Base-by-base conservation (phyloP, 768 basidiomycete genomes). In the Boletus speciosus region DNA sequence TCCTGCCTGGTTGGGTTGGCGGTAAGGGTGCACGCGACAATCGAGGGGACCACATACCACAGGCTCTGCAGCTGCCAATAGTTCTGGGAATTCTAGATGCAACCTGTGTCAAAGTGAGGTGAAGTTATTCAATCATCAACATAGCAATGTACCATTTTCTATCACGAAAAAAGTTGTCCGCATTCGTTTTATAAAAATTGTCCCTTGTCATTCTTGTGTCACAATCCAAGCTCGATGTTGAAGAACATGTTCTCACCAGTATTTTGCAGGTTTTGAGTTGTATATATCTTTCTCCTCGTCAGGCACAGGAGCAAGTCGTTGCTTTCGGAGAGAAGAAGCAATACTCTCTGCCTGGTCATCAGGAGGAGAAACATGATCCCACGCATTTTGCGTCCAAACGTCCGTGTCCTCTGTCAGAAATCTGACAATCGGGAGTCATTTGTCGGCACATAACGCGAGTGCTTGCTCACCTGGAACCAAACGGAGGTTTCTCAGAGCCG, bases 51-150 rank as follows among this genome's bases (percentile, higher is more conserved):
- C 37, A 54, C 76, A 43, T 67, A 90, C 90, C 58, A 87, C 81
- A 3, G 82, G 74, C 58, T 84, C 76, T 12, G 87, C 80, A 1
- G 87, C 86, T 11, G 78, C 78, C 25, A 88, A 74, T 21, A 98
- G 79, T 63, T 98, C 94, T 0, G 90, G 90, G 63, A 98, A 98
- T 69, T 99, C 97, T n/a, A 91, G 83, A 61, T 90, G 83, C 31
- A 98, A 76, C 96, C 87, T 90, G 31, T 0, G 5, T 36, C 34
- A 7, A 51, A 46, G 40, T 66, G 32, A 58, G 53, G 11, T 36
- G 7, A 48, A 6, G 12, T 19, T 16, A 21, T 1, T 31, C 12
- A 27, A 40, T 46, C 43, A 21, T 45, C 42, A 2, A 34, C 19
- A 25, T 3, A 1, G 35, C 49, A 6, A 1, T 3, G 16, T 65